These are phyloP conservation scores for Neoarthrinium moseri DNA, from an alignment of 2,329 filamentous ascomycete genomes.

Conservation along the genomic window DNA sequence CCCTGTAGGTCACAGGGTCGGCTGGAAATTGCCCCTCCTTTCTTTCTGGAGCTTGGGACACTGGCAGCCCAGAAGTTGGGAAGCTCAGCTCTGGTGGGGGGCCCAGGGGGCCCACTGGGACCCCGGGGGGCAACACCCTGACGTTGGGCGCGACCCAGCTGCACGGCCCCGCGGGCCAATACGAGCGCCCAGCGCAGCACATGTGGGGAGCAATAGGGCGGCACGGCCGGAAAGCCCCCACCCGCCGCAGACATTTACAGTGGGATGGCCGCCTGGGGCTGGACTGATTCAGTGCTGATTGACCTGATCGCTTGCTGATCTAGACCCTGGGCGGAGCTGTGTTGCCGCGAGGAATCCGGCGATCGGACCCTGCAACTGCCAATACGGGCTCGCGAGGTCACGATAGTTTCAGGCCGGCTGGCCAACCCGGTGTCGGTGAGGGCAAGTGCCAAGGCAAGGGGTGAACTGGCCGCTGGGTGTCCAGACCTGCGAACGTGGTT, in stretches of 20 bases:
- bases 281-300: constrained; percentile 5
- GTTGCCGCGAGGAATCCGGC: not conserved
- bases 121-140: not conserved
- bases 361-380: not conserved
- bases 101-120: not conserved
- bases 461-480: no score
- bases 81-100: constrained; percentile 2
- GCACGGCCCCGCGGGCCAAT: constrained; percentile 1
- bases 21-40: not conserved
- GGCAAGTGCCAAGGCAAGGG: no score
- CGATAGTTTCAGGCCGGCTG: not conserved
- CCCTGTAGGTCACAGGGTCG: not conserved
- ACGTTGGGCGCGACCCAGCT: no score
- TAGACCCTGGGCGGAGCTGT: constrained; percentile 1
- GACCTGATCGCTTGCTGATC: constrained; percentile 5
- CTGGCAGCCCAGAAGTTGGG: not conserved
- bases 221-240: not conserved
- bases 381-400: not conserved
- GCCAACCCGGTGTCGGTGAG: no score
- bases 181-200: not conserved
- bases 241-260: not conserved
- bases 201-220: constrained; percentile 1
- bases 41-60: not conserved
- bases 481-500: no score
- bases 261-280: constrained; percentile 6